Evolutionary conservation across 768 basidiomycete genomes (phyloP), one percentile per base, ranked within the genome.

Genomic region (Coprinellus micaceus): DNA sequence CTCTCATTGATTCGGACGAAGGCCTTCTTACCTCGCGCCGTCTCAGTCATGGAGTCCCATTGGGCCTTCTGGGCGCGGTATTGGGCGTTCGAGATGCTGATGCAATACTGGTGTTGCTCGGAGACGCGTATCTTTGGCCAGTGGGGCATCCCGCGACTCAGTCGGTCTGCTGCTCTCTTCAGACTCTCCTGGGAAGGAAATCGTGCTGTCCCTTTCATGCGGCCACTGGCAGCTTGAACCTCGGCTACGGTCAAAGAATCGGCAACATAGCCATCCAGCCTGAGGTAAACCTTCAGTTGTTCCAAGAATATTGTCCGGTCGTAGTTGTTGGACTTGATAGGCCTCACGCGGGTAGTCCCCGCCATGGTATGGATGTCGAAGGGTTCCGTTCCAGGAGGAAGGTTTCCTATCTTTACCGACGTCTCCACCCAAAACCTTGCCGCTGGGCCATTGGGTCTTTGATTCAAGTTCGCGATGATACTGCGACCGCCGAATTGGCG

Each of bases 141-240:
- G 22, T 24, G 2, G 22, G 6, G 46, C 25, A 9, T 24, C 29
- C 64, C 71, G 5, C 67, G 65, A 4, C 69, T 64, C 36, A 85
- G 69, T 19, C 55, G 60, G 4, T 70, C 68, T 24, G 73, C 65
- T 6, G 76, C 77, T 1, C 58, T 49, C 40, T 80, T 72, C 2
- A 81, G 81, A 6, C 69, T 72, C 19, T 82, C 80, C 75, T 78
- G 79, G 12, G 74, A 70, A 9, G 71, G 61, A 61, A 85, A 87
- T 24, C 73, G 73, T 5, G 74, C 78, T 47, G 73, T 77, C 0
- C 76, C 68, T 33, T 60, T 64, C 15, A 57, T 24, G 21, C 56
- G 21, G 21, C 25, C 37, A 13, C 37, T 50, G 43, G 30, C 53
- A 30, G 17, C 3, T 26, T 30, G 28, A 2, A 28, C 13, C 28